A percentile compares a stretch with the other conserved stretches of the same genome.
Conservation (phyloP, 495 filamentous ascomycete species). For the Penicillium coprophilum region DNA sequence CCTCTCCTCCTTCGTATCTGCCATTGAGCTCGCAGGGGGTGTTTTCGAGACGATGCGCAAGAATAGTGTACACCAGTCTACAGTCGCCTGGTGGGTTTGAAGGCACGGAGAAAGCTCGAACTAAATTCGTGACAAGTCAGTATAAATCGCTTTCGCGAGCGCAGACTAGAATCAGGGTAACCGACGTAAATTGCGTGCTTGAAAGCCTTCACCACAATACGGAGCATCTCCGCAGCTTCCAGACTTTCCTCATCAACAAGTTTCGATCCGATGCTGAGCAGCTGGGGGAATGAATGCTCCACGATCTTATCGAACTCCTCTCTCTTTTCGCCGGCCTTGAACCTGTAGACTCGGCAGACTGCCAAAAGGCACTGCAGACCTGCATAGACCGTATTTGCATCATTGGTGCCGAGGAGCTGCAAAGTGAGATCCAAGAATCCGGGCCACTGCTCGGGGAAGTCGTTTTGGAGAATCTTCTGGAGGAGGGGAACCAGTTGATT, state of each 20-base stretch:
- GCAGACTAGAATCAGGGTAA: conserved; percentile 22
- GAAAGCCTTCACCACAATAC: conserved; percentile 89
- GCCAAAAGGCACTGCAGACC: conserved; percentile 92
- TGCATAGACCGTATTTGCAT: conserved; percentile 82
- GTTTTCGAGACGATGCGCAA: conserved; percentile 83
- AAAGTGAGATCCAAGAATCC: conserved; percentile 87
- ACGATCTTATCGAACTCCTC: conserved; percentile 92
- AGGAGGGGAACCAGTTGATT: conserved; percentile 89
- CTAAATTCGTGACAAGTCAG: conserved; percentile 44
- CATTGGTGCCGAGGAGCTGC: conserved; percentile 78
- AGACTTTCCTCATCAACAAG: conserved; percentile 85
- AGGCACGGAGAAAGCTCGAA: conserved; percentile 82
- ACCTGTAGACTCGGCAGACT: conserved; percentile 89
- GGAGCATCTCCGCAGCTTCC: conserved; percentile 95
- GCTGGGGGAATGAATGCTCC: conserved; percentile 84
- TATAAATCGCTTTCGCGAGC: background rate
- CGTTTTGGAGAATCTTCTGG: conserved; percentile 91
- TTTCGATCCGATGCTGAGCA: conserved; percentile 80
- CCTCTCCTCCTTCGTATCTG: conserved; percentile 80
- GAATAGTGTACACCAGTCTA: conserved; percentile 95
- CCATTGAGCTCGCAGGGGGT: conserved; percentile 72
- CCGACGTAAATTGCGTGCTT: conserved; percentile 96
- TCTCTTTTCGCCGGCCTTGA: conserved; percentile 80
- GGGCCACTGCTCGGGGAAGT: conserved; percentile 94
- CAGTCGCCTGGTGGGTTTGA: conserved; percentile 74